Percentiles rank a stretch among this genome's conserved stretches.
Evolutionary conservation across 139 green algal species (phyloP).

Genomic region (Volvox africanus): DNA sequence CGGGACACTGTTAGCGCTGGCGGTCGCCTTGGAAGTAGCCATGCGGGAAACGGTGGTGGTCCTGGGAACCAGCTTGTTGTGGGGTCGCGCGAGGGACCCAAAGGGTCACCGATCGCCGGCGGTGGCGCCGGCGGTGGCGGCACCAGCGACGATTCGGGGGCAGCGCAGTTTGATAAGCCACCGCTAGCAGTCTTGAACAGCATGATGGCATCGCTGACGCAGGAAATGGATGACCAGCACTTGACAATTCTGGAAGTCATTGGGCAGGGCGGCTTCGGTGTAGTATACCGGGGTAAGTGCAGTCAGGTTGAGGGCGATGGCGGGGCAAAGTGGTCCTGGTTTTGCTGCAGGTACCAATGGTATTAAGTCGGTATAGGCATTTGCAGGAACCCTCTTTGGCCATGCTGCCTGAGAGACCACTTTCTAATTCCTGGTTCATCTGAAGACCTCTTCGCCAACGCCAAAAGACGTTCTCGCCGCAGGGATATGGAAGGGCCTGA

Average conservation of each 20-base stretch:
- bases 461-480: not conserved
- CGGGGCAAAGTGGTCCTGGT: too few species aligned
- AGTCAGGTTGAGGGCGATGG: not conserved
- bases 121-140: not conserved
- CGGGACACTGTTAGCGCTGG: not conserved
- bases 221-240: conserved; percentile 47
- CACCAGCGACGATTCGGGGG: conserved; percentile 25
- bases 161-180: not conserved
- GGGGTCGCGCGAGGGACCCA: not conserved
- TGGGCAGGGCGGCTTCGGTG: conserved; percentile 55
- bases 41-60: not conserved
- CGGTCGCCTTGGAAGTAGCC: not conserved
- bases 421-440: too few species aligned
- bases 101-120: not conserved
- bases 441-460: too few species aligned
- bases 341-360: too few species aligned
- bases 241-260: conserved; percentile 57
- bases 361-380: too few species aligned
- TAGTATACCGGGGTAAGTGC: conserved; percentile 51
- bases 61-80: not conserved
- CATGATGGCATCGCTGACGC: conserved; percentile 25
- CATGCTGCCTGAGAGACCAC: too few species aligned
- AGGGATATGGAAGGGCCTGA: conserved; percentile 62
- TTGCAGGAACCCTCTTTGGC: too few species aligned
- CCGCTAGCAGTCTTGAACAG: conserved; percentile 34